phyloP scores from a whole-genome alignment of 257 asterid genomes.

The Solanum ossicruentum region DNA sequence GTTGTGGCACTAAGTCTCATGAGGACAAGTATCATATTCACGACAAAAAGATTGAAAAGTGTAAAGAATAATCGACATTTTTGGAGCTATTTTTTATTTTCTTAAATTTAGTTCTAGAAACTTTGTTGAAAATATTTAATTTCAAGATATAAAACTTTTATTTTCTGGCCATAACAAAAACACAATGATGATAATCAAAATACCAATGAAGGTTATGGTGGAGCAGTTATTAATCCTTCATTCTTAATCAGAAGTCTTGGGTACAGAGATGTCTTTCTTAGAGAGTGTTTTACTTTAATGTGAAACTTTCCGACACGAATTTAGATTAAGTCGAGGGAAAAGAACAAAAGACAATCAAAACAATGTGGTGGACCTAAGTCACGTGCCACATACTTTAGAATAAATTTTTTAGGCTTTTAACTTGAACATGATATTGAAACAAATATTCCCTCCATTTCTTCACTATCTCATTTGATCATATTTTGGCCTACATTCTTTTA shows the following conservation, averaged over 20 bases:
- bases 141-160: neutral
- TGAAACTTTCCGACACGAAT: no score
- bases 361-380: neutral
- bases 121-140: neutral
- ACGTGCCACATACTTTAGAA: neutral
- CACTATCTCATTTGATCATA: neutral
- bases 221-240: no score
- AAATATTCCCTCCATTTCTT: neutral
- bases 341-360: no score
- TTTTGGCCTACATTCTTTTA: neutral
- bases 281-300: rapidly evolving
- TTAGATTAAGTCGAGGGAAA: no score
- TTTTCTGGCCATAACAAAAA: neutral
- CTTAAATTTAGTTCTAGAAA: neutral
- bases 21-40: neutral
- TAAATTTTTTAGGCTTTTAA: neutral
- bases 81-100: neutral
- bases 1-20: neutral
- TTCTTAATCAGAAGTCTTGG: no score
- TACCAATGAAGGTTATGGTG: no score
- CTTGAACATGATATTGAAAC: neutral
- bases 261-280: no score
- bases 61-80: neutral
- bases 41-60: neutral
- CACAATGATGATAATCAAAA: neutral